Evolutionary conservation across 495 filamentous ascomycete genomes (phyloP).

Genomic region (Penicillium herquei): DNA sequence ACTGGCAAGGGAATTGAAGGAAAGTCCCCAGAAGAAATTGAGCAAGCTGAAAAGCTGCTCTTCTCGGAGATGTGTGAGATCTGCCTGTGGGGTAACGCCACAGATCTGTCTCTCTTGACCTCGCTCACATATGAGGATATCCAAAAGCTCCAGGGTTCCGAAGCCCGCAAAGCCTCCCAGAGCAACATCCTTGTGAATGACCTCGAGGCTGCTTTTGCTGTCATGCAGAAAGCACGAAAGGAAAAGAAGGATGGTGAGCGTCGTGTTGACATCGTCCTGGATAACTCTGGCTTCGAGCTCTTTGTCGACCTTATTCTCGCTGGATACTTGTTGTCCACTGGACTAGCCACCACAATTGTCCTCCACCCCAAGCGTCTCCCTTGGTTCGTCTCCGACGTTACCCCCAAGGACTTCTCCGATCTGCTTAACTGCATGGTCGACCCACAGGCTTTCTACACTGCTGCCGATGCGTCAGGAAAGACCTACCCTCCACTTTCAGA

Average conservation of each 20-base stretch:
- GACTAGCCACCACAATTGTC: slow-evolving; percentile 81
- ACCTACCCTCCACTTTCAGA: slow-evolving; percentile 59
- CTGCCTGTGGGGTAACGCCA: slow-evolving; percentile 97
- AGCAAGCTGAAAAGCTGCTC: slow-evolving; percentile 69
- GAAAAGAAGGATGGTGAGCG: slow-evolving; percentile 56
- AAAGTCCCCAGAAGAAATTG: slow-evolving; percentile 49
- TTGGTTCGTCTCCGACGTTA: slow-evolving; percentile 96
- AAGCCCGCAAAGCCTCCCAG: slow-evolving; percentile 79
- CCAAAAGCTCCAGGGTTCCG: slow-evolving; percentile 87
- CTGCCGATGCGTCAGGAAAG: slow-evolving; percentile 63
- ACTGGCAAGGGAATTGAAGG: slow-evolving; percentile 29
- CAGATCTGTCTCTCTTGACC: slow-evolving; percentile 87
- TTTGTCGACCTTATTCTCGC: slow-evolving; percentile 91
- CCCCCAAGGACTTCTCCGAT: slow-evolving; percentile 77
- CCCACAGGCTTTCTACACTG: slow-evolving; percentile 73
- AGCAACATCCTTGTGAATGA: slow-evolving; percentile 90
- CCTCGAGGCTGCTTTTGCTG: slow-evolving; percentile 66
- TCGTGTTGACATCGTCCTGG: slow-evolving; percentile 86
- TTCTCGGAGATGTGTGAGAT: slow-evolving; percentile 96
- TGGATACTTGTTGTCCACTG: slow-evolving; percentile 78
- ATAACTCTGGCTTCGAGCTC: slow-evolving; percentile 96
- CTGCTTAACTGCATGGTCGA: slow-evolving; percentile 73
- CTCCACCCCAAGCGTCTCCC: slow-evolving; percentile 91
- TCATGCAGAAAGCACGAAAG: slow-evolving; percentile 59
- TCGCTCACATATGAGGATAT: slow-evolving; percentile 92